These are phyloP conservation scores for Trametes villosa DNA, from an alignment of 768 basidiomycete genomes.

Conservation along the genomic window DNA sequence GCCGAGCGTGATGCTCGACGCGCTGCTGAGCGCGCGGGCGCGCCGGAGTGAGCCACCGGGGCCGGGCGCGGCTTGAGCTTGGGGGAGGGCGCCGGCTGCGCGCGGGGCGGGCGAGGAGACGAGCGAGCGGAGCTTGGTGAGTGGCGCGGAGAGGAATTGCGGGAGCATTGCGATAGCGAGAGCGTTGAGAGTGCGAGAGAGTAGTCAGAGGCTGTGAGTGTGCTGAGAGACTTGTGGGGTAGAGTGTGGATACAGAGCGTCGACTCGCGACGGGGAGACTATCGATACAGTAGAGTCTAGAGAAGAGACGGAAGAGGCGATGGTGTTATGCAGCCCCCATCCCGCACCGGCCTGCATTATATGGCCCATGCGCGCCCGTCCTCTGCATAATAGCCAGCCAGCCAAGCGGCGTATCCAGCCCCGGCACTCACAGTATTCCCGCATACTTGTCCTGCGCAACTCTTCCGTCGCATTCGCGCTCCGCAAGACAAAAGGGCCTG, in stretches of 20 bases:
- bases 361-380: background rate
- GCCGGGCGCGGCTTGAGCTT: background rate
- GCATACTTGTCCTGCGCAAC: background rate
- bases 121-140: background rate
- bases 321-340: background rate
- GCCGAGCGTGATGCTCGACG: conserved; percentile 7
- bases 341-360: background rate
- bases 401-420: background rate
- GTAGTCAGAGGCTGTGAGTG: background rate
- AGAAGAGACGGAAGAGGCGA: background rate
- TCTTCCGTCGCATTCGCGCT: background rate
- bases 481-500: conserved; percentile 2
- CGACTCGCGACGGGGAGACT: conserved; percentile 8
- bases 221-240: background rate
- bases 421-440: background rate
- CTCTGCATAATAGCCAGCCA: background rate
- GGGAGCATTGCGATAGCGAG: background rate
- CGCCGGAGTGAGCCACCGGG: background rate
- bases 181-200: background rate
- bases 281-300: conserved; percentile 6
- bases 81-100: background rate
- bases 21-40: background rate
- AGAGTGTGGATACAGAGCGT: conserved; percentile 1
- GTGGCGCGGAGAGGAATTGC: background rate
- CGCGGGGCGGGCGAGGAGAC: background rate